phyloP scores from a whole-genome alignment of 345 rosid genomes.

The Boechera stricta region DNA sequence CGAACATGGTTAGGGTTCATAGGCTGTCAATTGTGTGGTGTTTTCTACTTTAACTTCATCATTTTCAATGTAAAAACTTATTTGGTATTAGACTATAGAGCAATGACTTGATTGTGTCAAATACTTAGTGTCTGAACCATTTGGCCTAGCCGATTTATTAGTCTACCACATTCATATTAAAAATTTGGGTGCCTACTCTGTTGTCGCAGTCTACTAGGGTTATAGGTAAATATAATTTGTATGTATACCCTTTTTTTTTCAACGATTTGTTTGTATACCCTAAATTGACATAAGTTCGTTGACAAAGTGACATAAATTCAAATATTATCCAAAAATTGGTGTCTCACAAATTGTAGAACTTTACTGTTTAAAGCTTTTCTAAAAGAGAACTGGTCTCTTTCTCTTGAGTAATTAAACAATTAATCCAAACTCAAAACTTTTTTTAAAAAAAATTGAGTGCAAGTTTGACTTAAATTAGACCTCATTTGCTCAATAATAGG shows the following conservation, averaged over 20 bases:
- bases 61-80: slow-evolving; percentile 6
- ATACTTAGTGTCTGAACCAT: neutral
- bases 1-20: slow-evolving; percentile 39
- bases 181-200: neutral
- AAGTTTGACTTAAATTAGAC: slow-evolving; percentile 13
- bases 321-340: slow-evolving; percentile 2
- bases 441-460: neutral
- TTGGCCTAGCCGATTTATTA: neutral
- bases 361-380: slow-evolving; percentile 7
- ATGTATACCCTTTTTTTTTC: neutral
- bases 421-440: neutral
- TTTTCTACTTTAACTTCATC: slow-evolving; percentile 20
- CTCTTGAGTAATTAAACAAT: neutral
- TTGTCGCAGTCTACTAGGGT: neutral
- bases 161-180: neutral
- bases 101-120: neutral
- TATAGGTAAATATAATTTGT: neutral
- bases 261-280: neutral
- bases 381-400: neutral
- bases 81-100: neutral
- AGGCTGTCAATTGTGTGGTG: slow-evolving; percentile 34
- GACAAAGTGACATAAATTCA: neutral
- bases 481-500: slow-evolving; percentile 24
- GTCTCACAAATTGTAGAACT: neutral
- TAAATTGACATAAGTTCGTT: neutral